Base-by-base conservation (phyloP, 495 filamentous ascomycete species). In the Neurospora sp. region DNA sequence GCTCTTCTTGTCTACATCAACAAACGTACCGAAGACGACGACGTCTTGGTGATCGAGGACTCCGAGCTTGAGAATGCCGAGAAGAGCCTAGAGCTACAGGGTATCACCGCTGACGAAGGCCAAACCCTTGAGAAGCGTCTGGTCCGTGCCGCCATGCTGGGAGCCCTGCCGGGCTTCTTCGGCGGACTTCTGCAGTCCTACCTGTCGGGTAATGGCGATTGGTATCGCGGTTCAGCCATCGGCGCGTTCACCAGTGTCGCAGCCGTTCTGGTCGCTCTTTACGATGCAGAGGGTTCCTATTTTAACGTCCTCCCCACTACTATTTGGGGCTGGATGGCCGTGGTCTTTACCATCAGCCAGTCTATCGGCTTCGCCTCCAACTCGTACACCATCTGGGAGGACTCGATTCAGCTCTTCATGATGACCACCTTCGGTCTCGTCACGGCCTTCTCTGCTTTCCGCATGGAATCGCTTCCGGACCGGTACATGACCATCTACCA, bases 311-410 rank as follows among this genome's bases (percentile, higher is more conserved):
- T 94, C n/a, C 94, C 95, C 0, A 88, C 78, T n/a, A 91, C 90
- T 0, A 79, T 94, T 70, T 98, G 94, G 95, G 92, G 93, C 20
- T 93, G 93, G 90, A 85, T 97, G 70, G 90, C 92, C 1, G 80
- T 94, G 48, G 78, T 94, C 37, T 93, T 97, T 75, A 95, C 94
- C 0, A 79, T 93, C 37, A 88, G 89, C 75, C 93, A 96, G 79
- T 96, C 93, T 18, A 82, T 93, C 74, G 95, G 94, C 44, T 98
- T 98, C 81, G 96, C 94, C 0, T 95, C 96, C 5, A 99, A 98
- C 79, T 98, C 96, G 2, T 99, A 94, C 82, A 98, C 95, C 6
- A 97, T 99, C 74, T 98, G 96, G 96, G 96, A 99, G 83, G 96
- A 98, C 76, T 92, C 94, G 20, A 97, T 97, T 66, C 85, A 97